phyloP scores from a whole-genome alignment of 2,329 filamentous ascomycete genomes.

The Xylariaceae sp. region DNA sequence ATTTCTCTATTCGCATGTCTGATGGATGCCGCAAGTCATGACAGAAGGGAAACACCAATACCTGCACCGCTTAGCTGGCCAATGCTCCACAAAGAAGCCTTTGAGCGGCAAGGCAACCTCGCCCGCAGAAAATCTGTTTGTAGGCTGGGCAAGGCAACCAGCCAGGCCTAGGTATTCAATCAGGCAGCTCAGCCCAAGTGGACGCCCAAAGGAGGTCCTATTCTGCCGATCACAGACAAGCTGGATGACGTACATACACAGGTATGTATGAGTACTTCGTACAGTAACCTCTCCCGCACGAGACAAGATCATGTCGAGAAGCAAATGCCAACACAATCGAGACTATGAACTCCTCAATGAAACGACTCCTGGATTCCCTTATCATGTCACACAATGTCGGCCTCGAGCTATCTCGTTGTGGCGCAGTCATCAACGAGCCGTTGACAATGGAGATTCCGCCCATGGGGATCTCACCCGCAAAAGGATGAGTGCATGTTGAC shows the following conservation, averaged over 20 bases:
- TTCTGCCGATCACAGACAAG: neutral
- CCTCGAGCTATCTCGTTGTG: neutral
- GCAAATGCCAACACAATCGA: neutral
- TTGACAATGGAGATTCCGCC: neutral
- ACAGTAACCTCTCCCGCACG: neutral
- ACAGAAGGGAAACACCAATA: constrained; percentile 5
- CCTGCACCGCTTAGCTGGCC: constrained; percentile 2
- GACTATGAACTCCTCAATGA: neutral
- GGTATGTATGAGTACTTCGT: neutral
- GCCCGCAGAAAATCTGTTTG: constrained; percentile 7
- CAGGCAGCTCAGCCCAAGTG: neutral
- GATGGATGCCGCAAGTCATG: neutral
- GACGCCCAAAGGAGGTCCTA: constrained; percentile 2
- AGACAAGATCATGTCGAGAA: neutral
- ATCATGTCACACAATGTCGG: neutral
- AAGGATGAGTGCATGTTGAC: neutral
- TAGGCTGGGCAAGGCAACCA: constrained; percentile 1
- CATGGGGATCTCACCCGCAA: neutral
- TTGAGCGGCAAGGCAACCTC: constrained; percentile 11
- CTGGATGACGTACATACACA: neutral
- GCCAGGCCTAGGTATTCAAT: neutral
- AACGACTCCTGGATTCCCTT: neutral
- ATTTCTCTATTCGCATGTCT: neutral
- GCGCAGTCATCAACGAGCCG: constrained; percentile 1
- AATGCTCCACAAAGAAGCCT: neutral